Base-by-base conservation (phyloP, 257 asterid genomes). In the Craterostigma plantagineum region DNA sequence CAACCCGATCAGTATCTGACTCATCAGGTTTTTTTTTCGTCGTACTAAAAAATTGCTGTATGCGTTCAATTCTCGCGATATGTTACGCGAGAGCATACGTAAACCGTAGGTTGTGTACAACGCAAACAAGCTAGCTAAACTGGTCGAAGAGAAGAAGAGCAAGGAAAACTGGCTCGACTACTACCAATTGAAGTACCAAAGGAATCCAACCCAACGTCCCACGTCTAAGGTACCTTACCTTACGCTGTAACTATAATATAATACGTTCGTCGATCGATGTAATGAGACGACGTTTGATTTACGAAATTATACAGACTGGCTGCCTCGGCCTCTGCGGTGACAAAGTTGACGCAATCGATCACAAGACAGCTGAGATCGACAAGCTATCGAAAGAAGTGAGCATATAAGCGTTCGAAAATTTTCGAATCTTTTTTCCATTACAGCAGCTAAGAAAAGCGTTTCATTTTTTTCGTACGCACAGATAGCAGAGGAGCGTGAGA, bases 121-220 rank as follows among this genome's bases (percentile, higher is more conserved):
- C 62, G 92, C 93, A 56, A 86, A 79, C 61, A 76, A 78, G 61
- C 83, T 86, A 51, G 75, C 91, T 38, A 65, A 63, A 43, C 67
- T 86, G 38, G 84, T 81, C 15, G 48, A 71, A 43, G 78, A 78
- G 75, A 76, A 67, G 70, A 71, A 69, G 56, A 73, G 67, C 34
- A 73, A 63, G 57, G 61, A 86, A 53, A 86, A 86, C 50, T 81
- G 97, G 94, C 85, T 86, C 11, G 97, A 86, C 59, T 86, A 66
- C 60, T 78, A 77, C 65, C 93, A 81, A 51, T 56, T 86, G 39
- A 86, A 86, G 54, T 71, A 69, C 62, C 55, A 69, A 16, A 75
- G 93, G 62, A 78, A 81, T 39, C 84, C 36, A 59, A 58, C 60
- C 1, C 57, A 58, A 53, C 69, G 79, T 38, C 97, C 94, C 11